These are phyloP conservation scores for Craterostigma plantagineum DNA, from an alignment of 257 asterid genomes.

Conservation along the genomic window DNA sequence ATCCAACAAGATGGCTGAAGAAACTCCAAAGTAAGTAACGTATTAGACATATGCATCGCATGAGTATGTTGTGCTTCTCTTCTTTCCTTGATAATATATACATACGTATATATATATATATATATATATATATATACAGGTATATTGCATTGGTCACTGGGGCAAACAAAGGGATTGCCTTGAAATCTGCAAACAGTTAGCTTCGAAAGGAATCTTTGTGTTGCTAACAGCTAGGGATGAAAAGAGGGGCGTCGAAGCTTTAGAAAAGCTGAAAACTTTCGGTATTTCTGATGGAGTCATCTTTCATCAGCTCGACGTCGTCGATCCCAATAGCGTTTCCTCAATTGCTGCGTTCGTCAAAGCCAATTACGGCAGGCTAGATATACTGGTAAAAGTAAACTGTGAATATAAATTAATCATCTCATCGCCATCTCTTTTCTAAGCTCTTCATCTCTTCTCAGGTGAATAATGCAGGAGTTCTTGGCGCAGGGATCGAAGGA, in stretches of 20 bases:
- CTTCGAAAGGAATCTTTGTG: not conserved
- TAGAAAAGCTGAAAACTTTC: not conserved
- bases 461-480: slow-evolving; percentile 36
- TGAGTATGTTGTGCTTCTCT: too few relatives aligned
- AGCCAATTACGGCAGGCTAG: not conserved
- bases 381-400: slow-evolving; percentile 2
- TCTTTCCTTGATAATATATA: too few relatives aligned
- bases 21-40: too few relatives aligned
- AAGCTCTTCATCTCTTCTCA: too few relatives aligned
- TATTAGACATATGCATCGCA: too few relatives aligned
- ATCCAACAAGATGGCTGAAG: too few relatives aligned
- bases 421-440: too few relatives aligned
- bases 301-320: slow-evolving; percentile 1
- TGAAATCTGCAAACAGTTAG: slow-evolving; percentile 1
- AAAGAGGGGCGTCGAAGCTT: not conserved
- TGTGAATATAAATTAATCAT: too few relatives aligned
- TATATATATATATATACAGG: slow-evolving; percentile 1
- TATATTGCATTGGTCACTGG: slow-evolving; percentile 1
- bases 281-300: not conserved
- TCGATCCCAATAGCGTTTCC: not conserved
- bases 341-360: not conserved
- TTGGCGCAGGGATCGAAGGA: slow-evolving; percentile 11
- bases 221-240: not conserved
- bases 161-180: slow-evolving; percentile 1
- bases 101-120: too few relatives aligned